Evolutionary conservation across 2,329 filamentous ascomycete genomes (phyloP), one percentile per base, ranked within the genome.

Genomic region (Ophiobolus disseminans): DNA sequence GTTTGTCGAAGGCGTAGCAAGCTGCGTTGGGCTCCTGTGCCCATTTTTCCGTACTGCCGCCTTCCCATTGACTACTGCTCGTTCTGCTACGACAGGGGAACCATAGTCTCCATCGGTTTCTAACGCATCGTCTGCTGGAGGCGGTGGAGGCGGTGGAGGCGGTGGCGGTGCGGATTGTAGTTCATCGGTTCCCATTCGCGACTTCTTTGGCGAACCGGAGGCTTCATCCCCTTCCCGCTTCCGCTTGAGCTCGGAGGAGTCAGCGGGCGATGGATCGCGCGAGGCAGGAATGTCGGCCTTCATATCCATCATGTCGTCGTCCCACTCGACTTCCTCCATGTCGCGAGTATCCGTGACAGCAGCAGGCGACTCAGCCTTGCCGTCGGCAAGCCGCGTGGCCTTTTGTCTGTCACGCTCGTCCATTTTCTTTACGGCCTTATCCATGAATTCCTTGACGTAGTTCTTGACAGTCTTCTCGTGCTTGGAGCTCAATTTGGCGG

Each of bases 381-480:
- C 41, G 16, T 56, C 51, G 54, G 66, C 53, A 1, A 79, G 76
- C 13, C 57, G 62, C 5, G 56, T 50, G 8, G 50, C 50, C 66
- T 85, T 88, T 53, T 82, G 82, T 70, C 85, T 85, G 57, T 92
- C 86, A 11, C 63, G 55, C 86, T 82, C 53, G 81, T 61, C 85
- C 52, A 78, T 79, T 62, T 88, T 90, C 75, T 82, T 79, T 2
- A 93, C 86, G 0, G 91, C 92, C 66, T 91, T 92, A 51, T 95
- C 90, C 66, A 97, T 87, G 72, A 88, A 97, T 40, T 91, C 87
- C 55, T 89, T 87, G 48, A 92, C 91, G 66, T 88, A 91, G 48
- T 84, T 86, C 75, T 90, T 96, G 50, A 97, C 84, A 56, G 91
- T 90, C 68, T 87, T 87, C 62, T 87, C 83, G 63, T 94, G 89